Percentiles rank a stretch among this genome's conserved stretches.
These are phyloP conservation scores for Rubia tinctorum DNA, from an alignment of 305 asterid species.

Conservation along the genomic window DNA sequence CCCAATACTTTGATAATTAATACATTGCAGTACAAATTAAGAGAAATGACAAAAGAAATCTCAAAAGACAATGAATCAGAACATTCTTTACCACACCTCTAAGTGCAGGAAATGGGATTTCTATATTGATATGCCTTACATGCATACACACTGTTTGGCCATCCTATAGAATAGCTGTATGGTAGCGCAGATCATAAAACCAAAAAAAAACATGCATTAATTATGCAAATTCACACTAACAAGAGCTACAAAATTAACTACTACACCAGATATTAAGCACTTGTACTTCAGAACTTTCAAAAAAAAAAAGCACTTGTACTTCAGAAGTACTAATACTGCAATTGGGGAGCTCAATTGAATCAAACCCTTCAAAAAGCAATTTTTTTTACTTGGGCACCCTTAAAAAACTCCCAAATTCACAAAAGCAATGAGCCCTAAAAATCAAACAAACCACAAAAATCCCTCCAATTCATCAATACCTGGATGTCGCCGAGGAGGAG, in stretches of 20 bases:
- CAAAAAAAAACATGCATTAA: not conserved
- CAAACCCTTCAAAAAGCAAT: slow-evolving; percentile 11
- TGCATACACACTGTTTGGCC: not conserved
- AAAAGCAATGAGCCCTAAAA: slow-evolving; percentile 11
- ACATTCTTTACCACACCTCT: not conserved
- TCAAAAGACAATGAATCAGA: not conserved
- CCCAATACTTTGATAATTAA: slow-evolving; percentile 6
- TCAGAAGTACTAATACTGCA: not conserved
- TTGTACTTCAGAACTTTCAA: too few relatives aligned
- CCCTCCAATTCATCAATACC: slow-evolving; percentile 33
- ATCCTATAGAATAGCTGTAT: not conserved
- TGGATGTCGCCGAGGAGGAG: slow-evolving; percentile 96
- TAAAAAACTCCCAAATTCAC: slow-evolving; percentile 5
- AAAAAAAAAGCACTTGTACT: not conserved
- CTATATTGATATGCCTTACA: not conserved
- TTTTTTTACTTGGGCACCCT: not conserved
- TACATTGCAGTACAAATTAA: not conserved
- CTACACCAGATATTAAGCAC: not conserved
- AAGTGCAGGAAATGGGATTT: not conserved
- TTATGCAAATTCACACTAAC: not conserved
- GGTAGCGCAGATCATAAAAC: not conserved
- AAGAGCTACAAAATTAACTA: not conserved
- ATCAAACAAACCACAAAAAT: not conserved
- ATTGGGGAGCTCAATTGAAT: not conserved
- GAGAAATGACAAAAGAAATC: not conserved